phyloP scores from a whole-genome alignment of 345 rosid species.

The Gossypium rotundifolium region DNA sequence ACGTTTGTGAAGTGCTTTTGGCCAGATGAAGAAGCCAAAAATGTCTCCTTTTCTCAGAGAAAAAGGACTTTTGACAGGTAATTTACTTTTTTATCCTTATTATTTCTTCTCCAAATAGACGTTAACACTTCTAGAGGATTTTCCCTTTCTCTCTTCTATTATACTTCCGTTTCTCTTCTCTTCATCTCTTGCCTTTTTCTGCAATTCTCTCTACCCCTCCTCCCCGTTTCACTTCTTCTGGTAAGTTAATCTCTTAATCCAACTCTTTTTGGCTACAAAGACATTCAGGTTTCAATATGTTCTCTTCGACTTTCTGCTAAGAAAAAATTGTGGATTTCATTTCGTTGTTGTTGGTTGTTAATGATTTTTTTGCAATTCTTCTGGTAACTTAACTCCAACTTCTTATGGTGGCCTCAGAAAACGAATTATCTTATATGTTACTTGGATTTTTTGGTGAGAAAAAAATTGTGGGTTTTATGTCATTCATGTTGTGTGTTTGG shows the following conservation, averaged over 20 bases:
- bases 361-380: neutral
- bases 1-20: too few relatives aligned
- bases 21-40: too few relatives aligned
- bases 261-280: neutral
- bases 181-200: too few relatives aligned
- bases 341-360: neutral
- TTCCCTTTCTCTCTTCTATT: too few relatives aligned
- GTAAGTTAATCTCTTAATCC: constrained; percentile 22
- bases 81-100: too few relatives aligned
- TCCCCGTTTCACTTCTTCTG: constrained; percentile 21
- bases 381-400: neutral
- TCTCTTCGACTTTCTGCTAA: neutral
- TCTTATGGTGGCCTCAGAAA: neutral
- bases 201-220: constrained; percentile 1
- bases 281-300: neutral
- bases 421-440: neutral
- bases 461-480: neutral
- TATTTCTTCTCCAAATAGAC: too few relatives aligned
- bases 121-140: too few relatives aligned
- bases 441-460: neutral
- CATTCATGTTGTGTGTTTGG: neutral
- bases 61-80: too few relatives aligned
- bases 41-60: too few relatives aligned
- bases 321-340: neutral
- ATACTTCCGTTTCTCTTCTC: too few relatives aligned